phyloP scores from a whole-genome alignment of 1,139 yeast genomes.

The Kodamaea ohmeri region DNA sequence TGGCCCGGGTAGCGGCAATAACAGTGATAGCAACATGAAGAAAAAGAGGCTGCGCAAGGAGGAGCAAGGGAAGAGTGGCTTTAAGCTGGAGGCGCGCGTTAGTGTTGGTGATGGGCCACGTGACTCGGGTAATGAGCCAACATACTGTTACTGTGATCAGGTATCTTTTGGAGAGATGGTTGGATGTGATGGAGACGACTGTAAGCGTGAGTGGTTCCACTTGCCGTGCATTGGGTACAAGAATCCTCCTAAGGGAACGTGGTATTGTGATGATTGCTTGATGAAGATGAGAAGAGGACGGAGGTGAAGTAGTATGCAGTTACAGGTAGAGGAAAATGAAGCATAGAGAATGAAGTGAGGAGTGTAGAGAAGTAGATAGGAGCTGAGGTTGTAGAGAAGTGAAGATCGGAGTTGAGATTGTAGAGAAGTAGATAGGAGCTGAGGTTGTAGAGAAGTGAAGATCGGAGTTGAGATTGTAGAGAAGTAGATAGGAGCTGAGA shows the following conservation, averaged over 20 bases:
- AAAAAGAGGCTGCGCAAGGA: slow-evolving; percentile 32
- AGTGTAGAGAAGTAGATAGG: neutral
- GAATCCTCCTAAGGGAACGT: slow-evolving; percentile 90
- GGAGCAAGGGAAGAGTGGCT: slow-evolving; percentile 19
- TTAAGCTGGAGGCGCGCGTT: slow-evolving; percentile 10
- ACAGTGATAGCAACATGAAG: slow-evolving; percentile 15
- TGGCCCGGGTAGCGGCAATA: slow-evolving; percentile 3
- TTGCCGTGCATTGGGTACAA: slow-evolving; percentile 90
- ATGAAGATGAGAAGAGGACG: slow-evolving; percentile 34
- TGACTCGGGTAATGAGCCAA: slow-evolving; percentile 54
- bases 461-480: neutral
- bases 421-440: neutral
- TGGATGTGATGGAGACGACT: slow-evolving; percentile 93
- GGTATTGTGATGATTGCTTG: slow-evolving; percentile 93
- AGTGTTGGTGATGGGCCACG: slow-evolving; percentile 11
- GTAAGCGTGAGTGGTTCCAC: slow-evolving; percentile 96
- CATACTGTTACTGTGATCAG: slow-evolving; percentile 94
- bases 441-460: neutral
- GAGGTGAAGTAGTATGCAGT: slow-evolving; percentile 3
- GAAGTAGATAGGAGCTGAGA: neutral
- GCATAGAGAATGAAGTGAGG: neutral
- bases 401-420: neutral
- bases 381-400: neutral
- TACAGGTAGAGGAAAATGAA: neutral
- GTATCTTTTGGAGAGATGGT: slow-evolving; percentile 99